Evolutionary conservation across 805 yeast genomes (phyloP), one percentile per base, ranked within the genome.

Genomic region (Candida taoyuanica): DNA sequence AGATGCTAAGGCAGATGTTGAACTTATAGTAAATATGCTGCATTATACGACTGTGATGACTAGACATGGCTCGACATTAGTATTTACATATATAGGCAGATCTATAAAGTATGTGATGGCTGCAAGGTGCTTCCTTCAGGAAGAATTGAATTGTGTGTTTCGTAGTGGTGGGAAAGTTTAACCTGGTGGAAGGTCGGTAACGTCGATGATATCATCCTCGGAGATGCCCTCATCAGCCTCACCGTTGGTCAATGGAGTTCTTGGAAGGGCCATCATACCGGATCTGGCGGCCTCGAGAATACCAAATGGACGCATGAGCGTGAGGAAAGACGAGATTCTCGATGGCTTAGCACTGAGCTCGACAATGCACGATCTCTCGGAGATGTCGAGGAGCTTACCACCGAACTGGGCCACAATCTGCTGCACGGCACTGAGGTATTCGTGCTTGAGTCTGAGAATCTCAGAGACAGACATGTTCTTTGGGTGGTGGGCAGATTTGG

Each of bases 231-330:
- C 67, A 11, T 66, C 71, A 8, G 73, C 82, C 20, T 71, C 78
- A 30, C 61, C 66, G 27, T 57, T 55, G 47, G 81, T 85, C 51
- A 88, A 67, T 30, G 96, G 96, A 34, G 98, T 86, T 74, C 97
- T 81, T 58, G 98, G 94, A 55, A 93, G 74, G 8, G 98, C 98
- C 91, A 93, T 88, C 94, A 91, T 86, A 67, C 98, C 98, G 18
- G 95, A 83, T 68, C 98, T 78, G 31, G 97, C 96, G 54, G 91
- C 84, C 67, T 93, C 98, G 56, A 93, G 74, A 42, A 93, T 81
- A 58, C 98, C 98, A 59, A 93, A 93, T 31, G 98, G 98, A 62
- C 87, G 93, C 58, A 89, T 71, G 59, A 93, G 76, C 47, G 84
- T 85, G 59, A 93, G 76, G 63, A 89, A 89, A 29, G 94, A 79